Percentiles rank a stretch among this genome's conserved stretches.
phyloP scores from a whole-genome alignment of 139 green algal species.

The Chlorella sp. region DNA sequence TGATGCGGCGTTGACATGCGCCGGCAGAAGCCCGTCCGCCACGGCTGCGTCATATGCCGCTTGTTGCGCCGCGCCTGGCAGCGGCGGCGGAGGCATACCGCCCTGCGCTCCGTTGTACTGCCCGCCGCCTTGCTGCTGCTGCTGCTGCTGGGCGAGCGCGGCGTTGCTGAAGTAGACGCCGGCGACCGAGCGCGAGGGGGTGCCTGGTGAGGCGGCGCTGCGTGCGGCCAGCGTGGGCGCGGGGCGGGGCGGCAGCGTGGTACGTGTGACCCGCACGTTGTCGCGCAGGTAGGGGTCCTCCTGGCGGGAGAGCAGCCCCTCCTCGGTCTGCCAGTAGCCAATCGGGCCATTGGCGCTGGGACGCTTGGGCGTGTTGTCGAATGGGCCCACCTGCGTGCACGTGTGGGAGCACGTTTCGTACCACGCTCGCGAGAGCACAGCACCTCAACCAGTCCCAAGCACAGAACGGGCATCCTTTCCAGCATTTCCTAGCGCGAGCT shows the following conservation, averaged over 20 bases:
- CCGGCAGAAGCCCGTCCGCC: no score
- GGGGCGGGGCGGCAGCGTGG: slow-evolving; percentile 23
- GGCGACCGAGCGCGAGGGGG: slow-evolving; percentile 7
- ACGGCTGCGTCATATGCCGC: no score
- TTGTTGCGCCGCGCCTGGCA: no score
- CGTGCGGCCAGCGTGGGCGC: slow-evolving; percentile 9
- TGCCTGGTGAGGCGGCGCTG: slow-evolving; percentile 12
- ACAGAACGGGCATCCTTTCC: no score
- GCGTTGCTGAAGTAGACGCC: slow-evolving; percentile 28
- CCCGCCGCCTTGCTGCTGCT: slow-evolving; percentile 6
- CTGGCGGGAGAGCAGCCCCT: slow-evolving; percentile 35
- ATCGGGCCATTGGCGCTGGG: slow-evolving; percentile 15
- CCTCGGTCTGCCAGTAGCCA: slow-evolving; percentile 43
- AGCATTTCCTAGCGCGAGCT: no score
- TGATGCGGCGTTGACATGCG: no score
- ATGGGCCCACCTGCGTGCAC: slow-evolving; percentile 31
- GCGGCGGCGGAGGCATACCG: no score
- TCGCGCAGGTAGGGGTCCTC: slow-evolving; percentile 26
- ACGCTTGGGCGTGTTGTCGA: slow-evolving; percentile 45
- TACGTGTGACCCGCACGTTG: slow-evolving; percentile 12
- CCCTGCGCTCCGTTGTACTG: no score
- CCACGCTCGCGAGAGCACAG: no score
- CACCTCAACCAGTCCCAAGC: no score
- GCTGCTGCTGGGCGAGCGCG: no score
- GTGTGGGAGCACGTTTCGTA: no score